phyloP scores from a whole-genome alignment of 108 stramenopile species.

The Fistulifera pelliculosa region DNA sequence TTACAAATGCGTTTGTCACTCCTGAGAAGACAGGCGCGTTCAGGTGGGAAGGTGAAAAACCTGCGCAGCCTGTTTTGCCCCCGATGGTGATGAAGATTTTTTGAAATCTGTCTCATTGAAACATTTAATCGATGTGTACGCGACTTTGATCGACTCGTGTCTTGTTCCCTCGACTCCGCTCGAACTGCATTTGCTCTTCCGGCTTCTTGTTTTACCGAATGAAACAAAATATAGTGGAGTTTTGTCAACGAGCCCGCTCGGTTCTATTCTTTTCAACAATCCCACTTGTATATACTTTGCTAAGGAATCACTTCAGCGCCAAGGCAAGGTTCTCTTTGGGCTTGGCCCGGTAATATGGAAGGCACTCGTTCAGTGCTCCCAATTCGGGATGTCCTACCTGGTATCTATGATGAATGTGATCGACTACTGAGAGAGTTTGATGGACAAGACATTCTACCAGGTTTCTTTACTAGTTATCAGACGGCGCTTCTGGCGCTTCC shows the following conservation, averaged over 20 bases:
- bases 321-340: neutral
- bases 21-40: constrained; percentile 1
- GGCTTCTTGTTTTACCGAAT: constrained; percentile 23
- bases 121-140: constrained; percentile 44
- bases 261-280: neutral
- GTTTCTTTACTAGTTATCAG: constrained; percentile 13
- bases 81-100: neutral
- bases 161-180: constrained; percentile 59
- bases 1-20: no score
- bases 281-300: constrained; percentile 10
- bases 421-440: neutral
- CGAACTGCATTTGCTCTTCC: constrained; percentile 65
- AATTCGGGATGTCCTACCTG: constrained; percentile 13
- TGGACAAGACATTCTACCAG: neutral
- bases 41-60: constrained; percentile 7
- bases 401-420: constrained; percentile 10
- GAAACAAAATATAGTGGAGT: neutral
- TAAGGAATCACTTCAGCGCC: neutral
- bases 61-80: neutral
- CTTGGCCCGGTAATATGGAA: constrained; percentile 1
- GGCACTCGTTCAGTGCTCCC: constrained; percentile 12
- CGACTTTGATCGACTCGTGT: constrained; percentile 38
- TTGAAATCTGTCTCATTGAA: constrained; percentile 14
- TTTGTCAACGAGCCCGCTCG: neutral
- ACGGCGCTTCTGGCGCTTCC: constrained; percentile 59